A percentile compares a stretch with the other conserved stretches of the same genome.
Conservation (phyloP, 176 grass and related monocot genomes). For the Raddia distichophylla region DNA sequence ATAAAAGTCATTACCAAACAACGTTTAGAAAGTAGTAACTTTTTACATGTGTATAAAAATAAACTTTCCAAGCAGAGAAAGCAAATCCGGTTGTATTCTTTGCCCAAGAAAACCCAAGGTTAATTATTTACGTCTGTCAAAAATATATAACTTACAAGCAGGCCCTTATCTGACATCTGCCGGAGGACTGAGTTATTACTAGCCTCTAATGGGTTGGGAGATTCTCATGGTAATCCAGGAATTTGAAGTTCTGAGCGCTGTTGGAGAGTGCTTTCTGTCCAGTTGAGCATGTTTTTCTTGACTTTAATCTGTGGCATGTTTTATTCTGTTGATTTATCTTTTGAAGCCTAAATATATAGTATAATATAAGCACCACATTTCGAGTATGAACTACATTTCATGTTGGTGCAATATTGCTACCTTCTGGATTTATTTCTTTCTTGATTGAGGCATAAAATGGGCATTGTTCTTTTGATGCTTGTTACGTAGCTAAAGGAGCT, state of each 20-base stretch:
- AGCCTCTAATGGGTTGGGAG: too few relatives aligned
- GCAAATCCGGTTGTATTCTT: too few relatives aligned
- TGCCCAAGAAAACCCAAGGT: too few relatives aligned
- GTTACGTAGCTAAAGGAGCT: neutral
- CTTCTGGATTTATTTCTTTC: constrained; percentile 21
- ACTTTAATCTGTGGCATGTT: neutral
- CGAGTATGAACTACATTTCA: neutral
- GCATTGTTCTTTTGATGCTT: neutral
- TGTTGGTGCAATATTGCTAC: neutral
- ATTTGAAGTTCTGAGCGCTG: neutral
- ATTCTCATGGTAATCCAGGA: too few relatives aligned
- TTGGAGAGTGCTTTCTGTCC: neutral
- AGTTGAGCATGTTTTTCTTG: neutral
- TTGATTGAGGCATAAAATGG: neutral
- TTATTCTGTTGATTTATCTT: neutral
- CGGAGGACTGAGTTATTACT: too few relatives aligned
- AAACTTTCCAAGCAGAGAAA: too few relatives aligned
- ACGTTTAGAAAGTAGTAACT: too few relatives aligned
- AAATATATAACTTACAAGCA: too few relatives aligned
- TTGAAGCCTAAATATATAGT: constrained; percentile 12
- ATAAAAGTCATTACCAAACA: too few relatives aligned
- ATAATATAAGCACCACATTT: neutral
- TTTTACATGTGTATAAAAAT: too few relatives aligned
- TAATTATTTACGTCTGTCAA: too few relatives aligned
- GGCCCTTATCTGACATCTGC: too few relatives aligned